Percentiles rank a stretch among this genome's conserved stretches.
These are phyloP conservation scores for Suillus tomentosus DNA, from an alignment of 768 basidiomycete genomes.

Conservation along the genomic window DNA sequence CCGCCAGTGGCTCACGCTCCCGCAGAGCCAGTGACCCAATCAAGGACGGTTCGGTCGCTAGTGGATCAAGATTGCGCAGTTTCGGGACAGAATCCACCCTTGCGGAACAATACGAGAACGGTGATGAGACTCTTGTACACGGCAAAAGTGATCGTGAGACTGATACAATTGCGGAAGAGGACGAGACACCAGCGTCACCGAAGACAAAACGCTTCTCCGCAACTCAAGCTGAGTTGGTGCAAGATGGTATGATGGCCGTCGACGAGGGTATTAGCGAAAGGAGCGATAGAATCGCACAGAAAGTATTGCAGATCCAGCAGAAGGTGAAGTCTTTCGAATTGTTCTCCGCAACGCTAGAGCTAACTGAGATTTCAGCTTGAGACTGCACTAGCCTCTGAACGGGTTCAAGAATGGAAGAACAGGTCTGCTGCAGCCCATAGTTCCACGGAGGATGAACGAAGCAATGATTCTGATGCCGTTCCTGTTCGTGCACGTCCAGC, in stretches of 20 bases:
- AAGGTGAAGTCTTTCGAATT: conserved; percentile 61
- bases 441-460: conserved; percentile 52
- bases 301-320: conserved; percentile 86
- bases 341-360: conserved; percentile 9
- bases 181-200: conserved; percentile 42
- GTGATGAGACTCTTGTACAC: conserved; percentile 38
- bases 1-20: conserved; percentile 49
- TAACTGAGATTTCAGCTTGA: conserved; percentile 58
- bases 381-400: conserved; percentile 67
- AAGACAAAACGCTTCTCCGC: conserved; percentile 84
- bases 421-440: conserved; percentile 28
- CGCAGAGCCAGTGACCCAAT: conserved; percentile 62
- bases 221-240: conserved; percentile 58
- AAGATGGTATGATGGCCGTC: conserved; percentile 84
- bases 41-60: conserved; percentile 36
- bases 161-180: conserved; percentile 61
- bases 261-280: conserved; percentile 83
- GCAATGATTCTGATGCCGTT: conserved; percentile 52
- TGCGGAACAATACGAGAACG: conserved; percentile 62
- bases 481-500: conserved; percentile 45
- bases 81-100: conserved; percentile 82
- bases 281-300: conserved; percentile 86
- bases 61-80: conserved; percentile 55
- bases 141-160: conserved; percentile 46
- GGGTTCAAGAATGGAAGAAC: conserved; percentile 35